phyloP scores from a whole-genome alignment of 2,329 filamentous ascomycete species.

The Fusarium sp. region DNA sequence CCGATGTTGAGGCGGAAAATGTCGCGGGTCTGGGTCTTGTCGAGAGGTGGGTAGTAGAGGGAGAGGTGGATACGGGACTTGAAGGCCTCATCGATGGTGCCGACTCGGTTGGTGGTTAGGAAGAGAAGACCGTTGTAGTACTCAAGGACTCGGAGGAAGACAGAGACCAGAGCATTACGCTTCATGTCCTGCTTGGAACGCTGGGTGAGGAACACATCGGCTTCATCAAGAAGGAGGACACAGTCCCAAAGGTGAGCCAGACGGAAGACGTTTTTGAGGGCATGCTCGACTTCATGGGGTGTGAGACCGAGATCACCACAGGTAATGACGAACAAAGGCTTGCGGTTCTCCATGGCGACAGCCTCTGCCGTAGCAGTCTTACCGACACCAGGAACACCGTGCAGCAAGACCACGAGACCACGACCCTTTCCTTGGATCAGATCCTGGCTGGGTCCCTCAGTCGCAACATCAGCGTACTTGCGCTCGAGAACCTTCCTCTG shows the following conservation, averaged over 20 bases:
- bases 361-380: conserved; percentile 62
- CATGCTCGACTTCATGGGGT: conserved; percentile 54
- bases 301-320: conserved; percentile 61
- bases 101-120: conserved; percentile 63
- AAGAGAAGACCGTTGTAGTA: conserved; percentile 61
- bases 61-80: conserved; percentile 59
- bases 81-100: conserved; percentile 61
- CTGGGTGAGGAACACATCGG: conserved; percentile 50
- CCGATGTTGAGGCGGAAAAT: conserved; percentile 56
- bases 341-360: conserved; percentile 54
- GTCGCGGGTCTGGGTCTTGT: conserved; percentile 53
- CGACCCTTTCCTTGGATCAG: conserved; percentile 59
- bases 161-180: conserved; percentile 54
- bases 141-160: conserved; percentile 60
- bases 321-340: conserved; percentile 61
- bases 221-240: conserved; percentile 53
- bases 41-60: conserved; percentile 56
- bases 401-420: conserved; percentile 58
- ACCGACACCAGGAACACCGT: conserved; percentile 61
- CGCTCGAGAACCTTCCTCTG: conserved; percentile 54
- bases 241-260: conserved; percentile 55
- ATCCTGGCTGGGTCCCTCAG: conserved; percentile 51
- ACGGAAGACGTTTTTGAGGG: conserved; percentile 56
- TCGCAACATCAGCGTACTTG: conserved; percentile 44
- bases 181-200: conserved; percentile 48